Conservation (phyloP, 2,329 filamentous ascomycete species). For the Nigrospora osmanthi region DNA sequence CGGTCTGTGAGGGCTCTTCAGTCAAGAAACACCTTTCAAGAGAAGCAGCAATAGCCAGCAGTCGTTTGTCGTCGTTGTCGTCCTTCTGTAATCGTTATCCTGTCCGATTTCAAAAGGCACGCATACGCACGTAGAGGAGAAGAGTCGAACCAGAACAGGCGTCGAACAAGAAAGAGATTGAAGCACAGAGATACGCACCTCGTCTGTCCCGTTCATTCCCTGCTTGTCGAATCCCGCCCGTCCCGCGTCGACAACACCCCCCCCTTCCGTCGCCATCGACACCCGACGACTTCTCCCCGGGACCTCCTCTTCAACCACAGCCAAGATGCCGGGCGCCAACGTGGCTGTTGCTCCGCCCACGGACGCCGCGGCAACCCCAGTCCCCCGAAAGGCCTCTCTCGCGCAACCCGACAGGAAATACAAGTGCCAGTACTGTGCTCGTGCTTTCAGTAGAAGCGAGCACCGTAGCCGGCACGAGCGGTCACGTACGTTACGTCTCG, state of each 20-base stretch:
- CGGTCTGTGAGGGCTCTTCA: conserved; percentile 33
- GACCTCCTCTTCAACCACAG: neutral
- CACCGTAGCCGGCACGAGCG: conserved; percentile 95
- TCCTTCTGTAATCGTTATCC: neutral
- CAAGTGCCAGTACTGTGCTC: conserved; percentile 98
- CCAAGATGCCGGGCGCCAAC: conserved; percentile 55
- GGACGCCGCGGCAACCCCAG: conserved; percentile 58
- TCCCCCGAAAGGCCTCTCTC: conserved; percentile 66
- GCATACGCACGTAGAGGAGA: conserved; percentile 1
- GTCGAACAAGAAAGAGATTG: neutral
- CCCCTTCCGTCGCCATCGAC: neutral
- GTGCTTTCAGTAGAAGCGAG: conserved; percentile 95
- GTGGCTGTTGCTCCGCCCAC: conserved; percentile 55
- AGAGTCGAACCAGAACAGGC: neutral
- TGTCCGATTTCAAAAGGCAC: neutral
- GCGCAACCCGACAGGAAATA: conserved; percentile 89
- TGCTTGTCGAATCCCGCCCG: neutral
- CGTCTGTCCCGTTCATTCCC: neutral
- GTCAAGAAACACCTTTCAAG: conserved; percentile 9
- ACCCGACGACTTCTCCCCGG: neutral
- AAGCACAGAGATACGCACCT: neutral
- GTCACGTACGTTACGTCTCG: conserved; percentile 69
- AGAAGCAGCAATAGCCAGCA: conserved; percentile 6
- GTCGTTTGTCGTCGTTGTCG: conserved; percentile 7
- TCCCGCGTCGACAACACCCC: neutral